Conservation (phyloP, 164 flowering plant genomes). For the Dillenia turbinata region DNA sequence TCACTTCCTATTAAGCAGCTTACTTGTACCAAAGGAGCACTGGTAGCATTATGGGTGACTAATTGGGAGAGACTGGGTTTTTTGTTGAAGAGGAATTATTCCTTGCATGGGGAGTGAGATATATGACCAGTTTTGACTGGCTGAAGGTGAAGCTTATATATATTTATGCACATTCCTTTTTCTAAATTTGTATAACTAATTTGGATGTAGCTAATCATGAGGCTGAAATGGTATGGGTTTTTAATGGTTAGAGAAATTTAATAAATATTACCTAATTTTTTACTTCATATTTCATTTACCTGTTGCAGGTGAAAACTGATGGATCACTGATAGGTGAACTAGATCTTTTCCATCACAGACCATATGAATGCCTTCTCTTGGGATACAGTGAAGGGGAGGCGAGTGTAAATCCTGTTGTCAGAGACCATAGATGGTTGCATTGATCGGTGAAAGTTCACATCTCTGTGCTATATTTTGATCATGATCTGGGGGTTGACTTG, state of each 20-base stretch:
- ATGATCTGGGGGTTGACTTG: slow-evolving; percentile 10
- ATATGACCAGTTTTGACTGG: slow-evolving; percentile 64
- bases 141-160: slow-evolving; percentile 51
- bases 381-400: slow-evolving; percentile 63
- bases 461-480: neutral
- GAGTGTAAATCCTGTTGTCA: slow-evolving; percentile 8
- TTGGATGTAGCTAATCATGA: too few relatives aligned
- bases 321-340: slow-evolving; percentile 76
- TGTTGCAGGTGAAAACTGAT: slow-evolving; percentile 66
- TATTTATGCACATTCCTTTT: neutral
- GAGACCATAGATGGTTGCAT: neutral
- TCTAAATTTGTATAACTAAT: slow-evolving; percentile 1
- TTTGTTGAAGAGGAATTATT: slow-evolving; percentile 86
- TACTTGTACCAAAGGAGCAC: slow-evolving; percentile 66
- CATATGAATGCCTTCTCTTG: slow-evolving; percentile 86
- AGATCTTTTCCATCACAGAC: slow-evolving; percentile 90
- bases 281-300: neutral
- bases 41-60: slow-evolving; percentile 95
- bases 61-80: slow-evolving; percentile 73
- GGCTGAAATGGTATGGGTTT: too few relatives aligned
- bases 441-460: neutral
- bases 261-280: too few relatives aligned
- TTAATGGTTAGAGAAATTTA: too few relatives aligned
- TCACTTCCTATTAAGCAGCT: slow-evolving; percentile 83
- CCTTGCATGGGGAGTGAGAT: slow-evolving; percentile 78